These are phyloP conservation scores for Zygosaccharomyces lentus DNA, from an alignment of 805 yeast species.

Conservation along the genomic window DNA sequence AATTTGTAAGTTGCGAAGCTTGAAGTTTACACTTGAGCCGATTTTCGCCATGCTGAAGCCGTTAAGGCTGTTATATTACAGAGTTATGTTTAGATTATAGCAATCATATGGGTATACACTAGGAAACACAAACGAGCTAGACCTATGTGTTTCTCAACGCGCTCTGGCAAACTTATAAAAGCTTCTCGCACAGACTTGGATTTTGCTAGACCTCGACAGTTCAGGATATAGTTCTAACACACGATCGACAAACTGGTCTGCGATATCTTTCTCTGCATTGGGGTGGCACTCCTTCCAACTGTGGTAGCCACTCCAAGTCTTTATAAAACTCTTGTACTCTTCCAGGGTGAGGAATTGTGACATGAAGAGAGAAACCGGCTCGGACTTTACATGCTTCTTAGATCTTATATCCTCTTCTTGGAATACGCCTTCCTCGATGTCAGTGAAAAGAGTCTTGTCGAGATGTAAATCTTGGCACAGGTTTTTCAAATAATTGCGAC, in stretches of 20 bases:
- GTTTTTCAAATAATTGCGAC: constrained; percentile 51
- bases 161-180: constrained; percentile 27
- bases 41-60: too few species aligned
- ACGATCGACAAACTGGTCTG: constrained; percentile 46
- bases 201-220: constrained; percentile 11
- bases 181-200: constrained; percentile 28
- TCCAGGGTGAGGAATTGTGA: constrained; percentile 41
- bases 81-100: too few species aligned
- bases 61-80: too few species aligned
- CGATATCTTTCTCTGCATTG: constrained; percentile 37
- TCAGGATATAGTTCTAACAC: constrained; percentile 34
- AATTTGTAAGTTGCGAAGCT: too few species aligned
- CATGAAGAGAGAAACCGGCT: constrained; percentile 30
- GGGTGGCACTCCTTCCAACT: constrained; percentile 41
- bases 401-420: constrained; percentile 16
- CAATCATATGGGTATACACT: too few species aligned
- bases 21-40: too few species aligned
- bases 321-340: constrained; percentile 48
- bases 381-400: constrained; percentile 14
- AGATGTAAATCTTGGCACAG: constrained; percentile 31
- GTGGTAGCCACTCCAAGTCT: constrained; percentile 72
- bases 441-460: constrained; percentile 36
- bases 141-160: too few species aligned
- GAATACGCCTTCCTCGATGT: constrained; percentile 36
- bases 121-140: too few species aligned